Percentiles rank a stretch among this genome's conserved stretches.
Evolutionary conservation across 306 rosid genomes (phyloP).

Genomic region (Delonix regia): DNA sequence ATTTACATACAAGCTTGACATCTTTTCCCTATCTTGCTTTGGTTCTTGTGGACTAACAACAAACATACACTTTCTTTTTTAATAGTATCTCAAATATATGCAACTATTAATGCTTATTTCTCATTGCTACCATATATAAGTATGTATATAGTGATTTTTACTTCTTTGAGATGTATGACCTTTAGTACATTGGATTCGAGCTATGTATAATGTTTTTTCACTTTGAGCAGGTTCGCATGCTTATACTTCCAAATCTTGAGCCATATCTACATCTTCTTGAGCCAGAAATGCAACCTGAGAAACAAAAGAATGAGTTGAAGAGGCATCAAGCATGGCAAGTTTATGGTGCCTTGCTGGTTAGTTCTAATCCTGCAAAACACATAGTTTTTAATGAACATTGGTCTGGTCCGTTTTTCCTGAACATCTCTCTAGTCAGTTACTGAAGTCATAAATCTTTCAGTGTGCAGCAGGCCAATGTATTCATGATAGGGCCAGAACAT

Average conservation of each 20-base stretch:
- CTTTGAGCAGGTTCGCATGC: constrained; percentile 70
- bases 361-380: constrained; percentile 30
- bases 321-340: constrained; percentile 90
- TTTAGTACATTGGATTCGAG: constrained; percentile 26
- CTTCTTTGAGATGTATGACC: constrained; percentile 27
- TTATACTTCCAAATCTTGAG: constrained; percentile 87
- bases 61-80: constrained; percentile 3
- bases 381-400: constrained; percentile 3
- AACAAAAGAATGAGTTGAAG: constrained; percentile 74
- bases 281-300: constrained; percentile 80
- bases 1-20: constrained; percentile 7
- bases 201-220: constrained; percentile 22
- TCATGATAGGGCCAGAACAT: constrained; percentile 56
- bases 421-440: constrained; percentile 36
- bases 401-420: constrained; percentile 9
- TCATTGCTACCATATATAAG: constrained; percentile 10
- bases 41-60: constrained; percentile 5
- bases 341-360: constrained; percentile 87
- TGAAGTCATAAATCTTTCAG: constrained; percentile 53
- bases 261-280: constrained; percentile 81
- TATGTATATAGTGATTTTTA: constrained; percentile 20
- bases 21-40: constrained; percentile 16
- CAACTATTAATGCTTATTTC: constrained; percentile 18
- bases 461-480: constrained; percentile 75
- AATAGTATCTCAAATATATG: constrained; percentile 16